A percentile compares a stretch with the other conserved stretches of the same genome.
phyloP scores from a whole-genome alignment of 2,329 filamentous ascomycete genomes.

The Nemania bipapillata region DNA sequence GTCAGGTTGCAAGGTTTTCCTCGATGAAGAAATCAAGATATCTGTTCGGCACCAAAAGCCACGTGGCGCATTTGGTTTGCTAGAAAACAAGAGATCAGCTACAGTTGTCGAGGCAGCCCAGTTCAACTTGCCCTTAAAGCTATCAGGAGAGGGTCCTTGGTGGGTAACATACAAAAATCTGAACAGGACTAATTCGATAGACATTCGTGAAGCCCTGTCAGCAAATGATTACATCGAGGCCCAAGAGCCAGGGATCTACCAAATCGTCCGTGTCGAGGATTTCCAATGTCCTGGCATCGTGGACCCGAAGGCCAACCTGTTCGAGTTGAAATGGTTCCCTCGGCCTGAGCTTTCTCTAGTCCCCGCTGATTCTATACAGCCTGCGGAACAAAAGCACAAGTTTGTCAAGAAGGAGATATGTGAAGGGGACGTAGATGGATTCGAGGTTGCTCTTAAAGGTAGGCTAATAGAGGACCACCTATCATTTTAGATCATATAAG shows the following conservation, averaged over 20 bases:
- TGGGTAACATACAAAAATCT: constrained; percentile 78
- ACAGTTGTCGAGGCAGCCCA: constrained; percentile 80
- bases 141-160: constrained; percentile 90
- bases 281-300: constrained; percentile 83
- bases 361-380: constrained; percentile 69
- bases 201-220: constrained; percentile 49
- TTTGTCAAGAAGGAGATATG: constrained; percentile 85
- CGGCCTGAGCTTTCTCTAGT: constrained; percentile 77
- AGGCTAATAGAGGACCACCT: constrained; percentile 50
- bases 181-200: constrained; percentile 60
- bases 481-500: constrained; percentile 14
- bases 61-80: constrained; percentile 82
- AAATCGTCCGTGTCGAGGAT: constrained; percentile 81
- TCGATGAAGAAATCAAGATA: constrained; percentile 87
- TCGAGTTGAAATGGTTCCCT: constrained; percentile 86
- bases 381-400: constrained; percentile 59
- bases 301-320: constrained; percentile 76
- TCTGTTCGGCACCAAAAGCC: constrained; percentile 89
- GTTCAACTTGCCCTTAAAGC: constrained; percentile 80
- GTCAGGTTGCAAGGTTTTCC: constrained; percentile 83
- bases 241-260: constrained; percentile 76
- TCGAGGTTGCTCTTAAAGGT: constrained; percentile 84
- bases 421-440: constrained; percentile 90
- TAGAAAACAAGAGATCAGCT: constrained; percentile 81
- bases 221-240: constrained; percentile 77